These are phyloP conservation scores for Aspergillus vadensis DNA, from an alignment of 2,329 filamentous ascomycete species.

Conservation along the genomic window DNA sequence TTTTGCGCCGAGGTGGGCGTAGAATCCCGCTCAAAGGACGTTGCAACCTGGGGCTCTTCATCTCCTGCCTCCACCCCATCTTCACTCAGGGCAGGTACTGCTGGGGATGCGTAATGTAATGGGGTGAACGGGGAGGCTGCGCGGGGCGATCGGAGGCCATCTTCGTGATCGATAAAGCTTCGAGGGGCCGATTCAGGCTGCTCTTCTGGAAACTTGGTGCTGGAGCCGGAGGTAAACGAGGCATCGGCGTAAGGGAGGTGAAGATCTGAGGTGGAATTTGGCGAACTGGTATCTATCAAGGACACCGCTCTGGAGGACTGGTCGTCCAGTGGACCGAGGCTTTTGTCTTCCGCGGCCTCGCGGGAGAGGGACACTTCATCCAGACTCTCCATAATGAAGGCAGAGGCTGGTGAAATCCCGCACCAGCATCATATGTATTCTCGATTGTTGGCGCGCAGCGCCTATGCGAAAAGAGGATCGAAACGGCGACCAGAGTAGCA, in stretches of 20 bases:
- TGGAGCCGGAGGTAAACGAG: conserved; percentile 16
- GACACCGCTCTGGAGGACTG: conserved; percentile 24
- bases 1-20: conserved; percentile 42
- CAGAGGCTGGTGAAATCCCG: background rate
- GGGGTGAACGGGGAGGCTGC: conserved; percentile 30
- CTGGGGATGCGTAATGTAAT: conserved; percentile 35
- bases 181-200: conserved; percentile 12
- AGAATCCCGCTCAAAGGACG: conserved; percentile 48
- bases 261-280: conserved; percentile 15
- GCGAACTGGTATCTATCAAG: conserved; percentile 18
- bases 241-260: conserved; percentile 12
- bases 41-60: conserved; percentile 48
- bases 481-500: too few relatives aligned
- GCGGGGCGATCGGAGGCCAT: conserved; percentile 20
- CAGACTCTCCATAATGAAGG: conserved; percentile 41
- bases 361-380: conserved; percentile 36
- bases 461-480: too few relatives aligned
- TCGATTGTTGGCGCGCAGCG: too few relatives aligned
- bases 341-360: conserved; percentile 27
- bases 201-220: conserved; percentile 18
- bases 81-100: conserved; percentile 30
- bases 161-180: conserved; percentile 21
- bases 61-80: conserved; percentile 43
- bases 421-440: background rate
- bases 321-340: conserved; percentile 18